Evolutionary conservation across 225 moss, liverwort and hornwort species (phyloP).

Genomic region (Rhytidiadelphus loreus): DNA sequence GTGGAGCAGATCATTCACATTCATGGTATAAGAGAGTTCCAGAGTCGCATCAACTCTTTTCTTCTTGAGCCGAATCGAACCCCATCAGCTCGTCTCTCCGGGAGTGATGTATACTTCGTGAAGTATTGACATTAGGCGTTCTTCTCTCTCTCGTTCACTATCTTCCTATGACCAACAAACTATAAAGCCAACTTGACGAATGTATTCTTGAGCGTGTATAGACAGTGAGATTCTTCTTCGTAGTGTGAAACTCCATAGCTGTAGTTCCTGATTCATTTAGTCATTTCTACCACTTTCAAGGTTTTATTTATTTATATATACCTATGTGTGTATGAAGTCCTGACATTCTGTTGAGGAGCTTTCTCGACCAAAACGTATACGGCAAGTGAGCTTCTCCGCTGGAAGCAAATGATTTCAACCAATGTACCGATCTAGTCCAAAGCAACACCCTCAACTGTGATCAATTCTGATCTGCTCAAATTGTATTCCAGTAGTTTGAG

Average conservation of each 20-base stretch:
- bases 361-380: not conserved
- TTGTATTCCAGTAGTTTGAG: not conserved
- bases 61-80: too few species aligned
- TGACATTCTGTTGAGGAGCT: not conserved
- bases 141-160: too few species aligned
- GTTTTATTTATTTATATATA: too few species aligned
- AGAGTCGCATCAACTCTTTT: too few species aligned
- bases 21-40: too few species aligned
- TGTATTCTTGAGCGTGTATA: not conserved
- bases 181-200: not conserved
- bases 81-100: too few species aligned
- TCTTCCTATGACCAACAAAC: too few species aligned
- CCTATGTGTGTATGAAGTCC: not conserved
- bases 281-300: not conserved
- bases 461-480: too few species aligned
- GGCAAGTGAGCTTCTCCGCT: not conserved
- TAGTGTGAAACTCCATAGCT: not conserved
- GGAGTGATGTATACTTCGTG: too few species aligned
- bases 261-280: not conserved
- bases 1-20: not conserved
- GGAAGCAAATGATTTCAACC: not conserved
- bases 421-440: not conserved
- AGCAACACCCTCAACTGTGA: not conserved
- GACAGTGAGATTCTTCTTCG: not conserved
- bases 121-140: too few species aligned